phyloP scores from a whole-genome alignment of 2,329 filamentous ascomycete species.

The Didymella pinodella region DNA sequence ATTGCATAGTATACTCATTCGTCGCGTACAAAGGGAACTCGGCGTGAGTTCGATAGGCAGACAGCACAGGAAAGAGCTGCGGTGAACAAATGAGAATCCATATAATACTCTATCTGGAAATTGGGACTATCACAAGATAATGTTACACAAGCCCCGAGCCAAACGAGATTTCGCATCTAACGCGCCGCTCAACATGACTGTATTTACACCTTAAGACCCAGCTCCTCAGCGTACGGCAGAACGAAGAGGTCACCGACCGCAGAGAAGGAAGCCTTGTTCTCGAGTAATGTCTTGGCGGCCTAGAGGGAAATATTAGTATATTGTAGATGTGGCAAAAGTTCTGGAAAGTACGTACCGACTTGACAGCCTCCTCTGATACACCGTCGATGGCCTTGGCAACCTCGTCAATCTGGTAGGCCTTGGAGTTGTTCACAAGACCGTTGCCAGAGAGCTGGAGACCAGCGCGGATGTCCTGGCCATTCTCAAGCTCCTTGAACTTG shows the following conservation, averaged over 20 bases:
- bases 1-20: background rate
- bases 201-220: constrained; percentile 92
- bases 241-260: constrained; percentile 90
- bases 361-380: constrained; percentile 84
- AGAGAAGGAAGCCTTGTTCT: constrained; percentile 87
- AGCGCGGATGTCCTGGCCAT: constrained; percentile 77
- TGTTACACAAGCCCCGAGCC: constrained; percentile 50
- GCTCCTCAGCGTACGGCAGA: constrained; percentile 91
- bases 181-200: constrained; percentile 33
- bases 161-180: constrained; percentile 44
- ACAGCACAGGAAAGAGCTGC: background rate
- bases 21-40: background rate
- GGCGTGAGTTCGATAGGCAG: background rate
- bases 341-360: constrained; percentile 70
- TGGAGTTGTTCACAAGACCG: constrained; percentile 80
- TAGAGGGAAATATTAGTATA: constrained; percentile 53
- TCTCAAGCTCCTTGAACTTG: constrained; percentile 89
- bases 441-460: constrained; percentile 85
- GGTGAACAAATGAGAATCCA: constrained; percentile 31
- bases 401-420: constrained; percentile 83
- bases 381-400: constrained; percentile 79
- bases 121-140: constrained; percentile 53
- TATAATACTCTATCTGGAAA: constrained; percentile 52
- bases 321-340: background rate
- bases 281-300: constrained; percentile 87